These are phyloP conservation scores for Hura crepitans DNA, from an alignment of 441 rosid species.

Conservation along the genomic window DNA sequence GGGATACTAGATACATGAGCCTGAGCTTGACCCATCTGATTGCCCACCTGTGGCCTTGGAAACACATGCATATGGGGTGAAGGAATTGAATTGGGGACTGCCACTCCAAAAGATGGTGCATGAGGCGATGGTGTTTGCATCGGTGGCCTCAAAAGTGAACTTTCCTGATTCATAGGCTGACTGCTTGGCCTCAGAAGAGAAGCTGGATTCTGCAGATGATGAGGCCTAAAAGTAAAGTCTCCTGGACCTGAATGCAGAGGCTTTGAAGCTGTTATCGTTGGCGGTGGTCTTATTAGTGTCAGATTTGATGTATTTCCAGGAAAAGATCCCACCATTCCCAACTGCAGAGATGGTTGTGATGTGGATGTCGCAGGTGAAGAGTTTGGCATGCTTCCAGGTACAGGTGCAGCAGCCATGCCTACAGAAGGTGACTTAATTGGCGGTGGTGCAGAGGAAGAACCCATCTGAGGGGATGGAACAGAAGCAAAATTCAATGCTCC, in stretches of 20 bases:
- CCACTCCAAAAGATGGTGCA: slow-evolving; percentile 35
- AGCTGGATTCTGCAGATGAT: slow-evolving; percentile 33
- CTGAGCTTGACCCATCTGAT: slow-evolving; percentile 43
- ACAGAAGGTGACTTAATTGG: slow-evolving; percentile 29
- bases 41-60: slow-evolving; percentile 40
- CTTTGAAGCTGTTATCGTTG: slow-evolving; percentile 28
- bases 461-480: slow-evolving; percentile 26
- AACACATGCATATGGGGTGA: slow-evolving; percentile 43
- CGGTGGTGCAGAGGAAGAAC: slow-evolving; percentile 26
- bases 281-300: slow-evolving; percentile 35
- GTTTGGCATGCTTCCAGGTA: slow-evolving; percentile 22
- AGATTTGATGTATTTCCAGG: slow-evolving; percentile 34
- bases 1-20: slow-evolving; percentile 25
- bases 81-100: slow-evolving; percentile 32
- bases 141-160: slow-evolving; percentile 25
- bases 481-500: slow-evolving; percentile 25
- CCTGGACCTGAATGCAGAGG: slow-evolving; percentile 41
- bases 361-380: slow-evolving; percentile 28
- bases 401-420: slow-evolving; percentile 18
- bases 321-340: slow-evolving; percentile 26
- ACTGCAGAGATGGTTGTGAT: slow-evolving; percentile 28
- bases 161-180: slow-evolving; percentile 29
- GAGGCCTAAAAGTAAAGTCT: slow-evolving; percentile 60
- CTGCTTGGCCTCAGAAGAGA: slow-evolving; percentile 40
- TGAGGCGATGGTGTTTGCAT: slow-evolving; percentile 34